Percentiles rank a stretch among this genome's conserved stretches.
Conservation (phyloP, 73 alveolate species). For the Paramecium sonneborni region DNA sequence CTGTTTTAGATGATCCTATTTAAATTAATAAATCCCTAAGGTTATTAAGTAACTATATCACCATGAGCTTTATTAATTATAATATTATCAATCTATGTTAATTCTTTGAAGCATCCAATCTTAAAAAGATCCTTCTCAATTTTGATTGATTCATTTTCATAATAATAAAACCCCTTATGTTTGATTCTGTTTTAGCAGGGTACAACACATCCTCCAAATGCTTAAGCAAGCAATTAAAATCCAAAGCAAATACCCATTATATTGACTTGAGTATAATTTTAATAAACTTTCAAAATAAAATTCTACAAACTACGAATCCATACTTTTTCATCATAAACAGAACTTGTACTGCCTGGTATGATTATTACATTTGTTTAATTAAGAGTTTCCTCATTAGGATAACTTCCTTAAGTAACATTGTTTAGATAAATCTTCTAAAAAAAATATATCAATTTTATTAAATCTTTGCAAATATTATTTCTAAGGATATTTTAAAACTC, state of each 20-base stretch:
- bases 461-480: too few relatives aligned
- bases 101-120: background rate
- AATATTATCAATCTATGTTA: background rate
- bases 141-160: background rate
- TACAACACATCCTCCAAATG: background rate
- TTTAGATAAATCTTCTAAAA: too few relatives aligned
- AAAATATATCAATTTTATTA: too few relatives aligned
- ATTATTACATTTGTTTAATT: background rate
- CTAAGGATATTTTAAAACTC: too few relatives aligned
- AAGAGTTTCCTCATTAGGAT: background rate
- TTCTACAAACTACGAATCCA: background rate
- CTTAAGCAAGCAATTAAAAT: background rate
- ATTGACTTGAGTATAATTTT: background rate
- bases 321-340: constrained; percentile 9
- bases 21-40: background rate
- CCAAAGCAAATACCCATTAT: constrained; percentile 22
- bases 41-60: background rate
- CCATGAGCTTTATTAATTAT: constrained; percentile 33
- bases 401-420: background rate
- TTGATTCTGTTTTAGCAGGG: background rate
- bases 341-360: constrained; percentile 35
- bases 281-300: background rate
- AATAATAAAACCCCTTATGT: background rate
- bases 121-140: background rate
- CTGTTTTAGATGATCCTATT: constrained; percentile 39